Base-by-base conservation (phyloP, 1,139 yeast genomes). In the Taiozyma sp. region DNA sequence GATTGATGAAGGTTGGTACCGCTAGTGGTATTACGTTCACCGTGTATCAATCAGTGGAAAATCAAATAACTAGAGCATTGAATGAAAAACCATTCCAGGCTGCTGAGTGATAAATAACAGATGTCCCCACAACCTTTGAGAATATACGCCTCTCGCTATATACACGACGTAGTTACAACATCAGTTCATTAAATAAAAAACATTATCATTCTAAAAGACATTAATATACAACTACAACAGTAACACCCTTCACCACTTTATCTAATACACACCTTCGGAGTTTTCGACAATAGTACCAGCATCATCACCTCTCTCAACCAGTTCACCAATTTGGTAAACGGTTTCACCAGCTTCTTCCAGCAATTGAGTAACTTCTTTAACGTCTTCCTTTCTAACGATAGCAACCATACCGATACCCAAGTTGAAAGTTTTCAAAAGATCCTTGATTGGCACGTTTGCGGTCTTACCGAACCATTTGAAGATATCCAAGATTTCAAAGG, bases 351-450 rank as follows among this genome's bases (percentile, higher is more conserved):
- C 83, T 51, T 73, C 72, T 60, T 74, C 70, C 56, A 93, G 76
- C 57, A 80, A 72, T 53, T 73, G 66, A 48, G 75, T 72, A 19
- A 84, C 86, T 57, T 73, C 72, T 2, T 75, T 81, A 24, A 81
- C 96, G 52, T 87, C 80, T 52, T 77, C 82, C 51, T 67, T 64
- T 62, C 78, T 80, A 38, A 90, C 97, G 63, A 93, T 87, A 49
- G 87, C 81, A 42, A 90, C 93, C 99, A 95, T 95, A 64, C 99
- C 99, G 61, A 95, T 80, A 72, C 99, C 99, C 79, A 92, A 79
- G 70, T 95, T 95, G 69, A 95, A 80, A 4, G 99, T 95, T 78
- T 90, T 92, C 65, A 90, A 75, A 57, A 90, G 82, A 69, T 95
- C 99, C 22, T 74, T 75, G 50, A 79, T 74, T 49, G 99, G 99